Base-by-base conservation (phyloP, 345 rosid species). In the Brassica carinata region DNA sequence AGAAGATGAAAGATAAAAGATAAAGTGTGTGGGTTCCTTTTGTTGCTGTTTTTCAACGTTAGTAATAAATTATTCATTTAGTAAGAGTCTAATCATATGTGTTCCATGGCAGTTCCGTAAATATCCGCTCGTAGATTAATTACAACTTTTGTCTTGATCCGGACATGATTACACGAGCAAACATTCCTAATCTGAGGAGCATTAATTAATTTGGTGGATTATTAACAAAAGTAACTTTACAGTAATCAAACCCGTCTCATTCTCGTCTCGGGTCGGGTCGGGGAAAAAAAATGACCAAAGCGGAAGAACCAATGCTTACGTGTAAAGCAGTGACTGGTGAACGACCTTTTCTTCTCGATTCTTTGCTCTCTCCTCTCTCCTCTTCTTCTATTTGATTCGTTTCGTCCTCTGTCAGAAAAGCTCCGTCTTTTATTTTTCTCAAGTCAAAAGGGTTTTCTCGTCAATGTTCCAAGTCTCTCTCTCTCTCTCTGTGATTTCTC, bases 381-480 rank as follows among this genome's bases (percentile, higher is more conserved):
- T 71, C 23, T 48, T 62, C 6, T 17, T 80, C 55, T 57, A 19
- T 63, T 67, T 76, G 83, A 76, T 79, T 82, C 79, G 53, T 76
- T 79, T 75, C 84, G 75, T 82, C 77, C 11, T 64, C 80, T 48
- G 77, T 53, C 78, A 73, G 62, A 69, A 78, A 80, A 79, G 72
- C 57, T 33, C 13, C 11, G 30, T 27, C 34, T 31, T 53, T 74
- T 65, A 6, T 38, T 33, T 69, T 61, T 18, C 82, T 71, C 23
- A 81, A 76, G 81, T 76, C 84, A 81, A 81, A 75, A 80, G 68
- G 65, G 55, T 31, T 67, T 13, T 48, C 19, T 51, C 48, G 38
- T 5, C 67, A 69, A 43, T 68, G 75, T 80, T 70, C 33, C 10
- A 63, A 69, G 67, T 17, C 64, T 69, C 62, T 69, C 9, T 74